Evolutionary conservation across 257 asterid species (phyloP), one percentile per base, ranked within the genome.

Genomic region (Penstemon newberryi): DNA sequence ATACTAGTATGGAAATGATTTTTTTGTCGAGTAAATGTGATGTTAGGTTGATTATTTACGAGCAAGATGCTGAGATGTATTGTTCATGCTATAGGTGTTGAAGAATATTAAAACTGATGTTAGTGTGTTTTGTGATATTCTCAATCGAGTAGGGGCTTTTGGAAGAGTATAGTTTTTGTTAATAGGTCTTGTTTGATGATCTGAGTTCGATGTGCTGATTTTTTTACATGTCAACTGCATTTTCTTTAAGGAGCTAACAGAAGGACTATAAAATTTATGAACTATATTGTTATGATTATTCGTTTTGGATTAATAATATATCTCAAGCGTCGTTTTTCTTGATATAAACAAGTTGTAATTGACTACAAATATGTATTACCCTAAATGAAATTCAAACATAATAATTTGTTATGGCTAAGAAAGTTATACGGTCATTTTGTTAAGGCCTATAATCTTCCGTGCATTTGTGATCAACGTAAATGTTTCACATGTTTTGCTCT

Each of bases 11-110:
- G 64, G 56, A 33, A n/a, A 65, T 59, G 15, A 40, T 50, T 18
- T 70, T 59, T 41, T 64, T 53, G 65, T 40, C 60, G 62, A 42
- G 25, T 60, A 60, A 60, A 69, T 15, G 9, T 46, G 58, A 19
- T 66, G 64, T 67, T 41, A 5, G 4, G 18, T 15, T 15, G 18
- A 15, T 15, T 15, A 15, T 19, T 63, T 70, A 6, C 4, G 41
- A 49, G 33, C 69, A 52, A 41, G 33, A 46, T 13, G 45, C 15
- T 66, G 67, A 54, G 25, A 61, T 56, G 5, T 18, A 39, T 39
- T 13, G 46, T 12, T 36, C 56, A 44, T 7, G 36, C 44, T 43
- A 37, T 15, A 7, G 4, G 51, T 15, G 49, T 39, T 3, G 13
- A 9, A 52, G 15, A 37, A 25, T 8, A 10, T 13, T 25, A 25